Conservation (phyloP, 345 rosid genomes). For the Eutrema japonicum region DNA sequence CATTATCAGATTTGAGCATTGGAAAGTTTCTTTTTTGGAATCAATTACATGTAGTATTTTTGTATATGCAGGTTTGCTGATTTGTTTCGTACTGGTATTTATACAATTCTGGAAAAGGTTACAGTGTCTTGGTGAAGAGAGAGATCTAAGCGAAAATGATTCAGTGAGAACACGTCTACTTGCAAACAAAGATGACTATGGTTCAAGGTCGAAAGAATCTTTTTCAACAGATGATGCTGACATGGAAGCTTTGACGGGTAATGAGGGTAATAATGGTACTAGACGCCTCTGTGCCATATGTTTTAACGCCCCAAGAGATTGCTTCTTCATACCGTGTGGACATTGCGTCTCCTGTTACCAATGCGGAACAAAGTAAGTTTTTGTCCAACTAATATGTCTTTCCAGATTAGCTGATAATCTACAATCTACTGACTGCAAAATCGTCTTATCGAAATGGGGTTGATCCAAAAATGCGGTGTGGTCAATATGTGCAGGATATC, state of each 20-base stretch:
- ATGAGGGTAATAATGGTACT: slow-evolving; percentile 59
- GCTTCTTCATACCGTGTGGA: slow-evolving; percentile 93
- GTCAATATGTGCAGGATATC: slow-evolving; percentile 55
- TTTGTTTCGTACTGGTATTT: slow-evolving; percentile 52
- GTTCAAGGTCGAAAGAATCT: slow-evolving; percentile 73
- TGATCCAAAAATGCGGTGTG: neutral
- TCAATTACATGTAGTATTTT: neutral
- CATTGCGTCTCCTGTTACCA: slow-evolving; percentile 81
- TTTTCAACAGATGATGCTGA: slow-evolving; percentile 59
- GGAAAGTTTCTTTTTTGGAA: neutral
- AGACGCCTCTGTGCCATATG: slow-evolving; percentile 83
- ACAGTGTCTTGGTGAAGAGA: slow-evolving; percentile 36
- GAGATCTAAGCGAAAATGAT: slow-evolving; percentile 25
- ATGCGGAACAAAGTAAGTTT: slow-evolving; percentile 62
- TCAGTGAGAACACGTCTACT: slow-evolving; percentile 56
- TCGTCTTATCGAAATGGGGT: neutral
- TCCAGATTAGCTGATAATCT: neutral
- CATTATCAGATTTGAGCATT: slow-evolving; percentile 2
- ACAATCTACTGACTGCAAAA: neutral
- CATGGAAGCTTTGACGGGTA: slow-evolving; percentile 50
- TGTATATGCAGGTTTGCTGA: slow-evolving; percentile 55
- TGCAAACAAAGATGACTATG: slow-evolving; percentile 65
- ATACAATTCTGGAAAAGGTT: slow-evolving; percentile 57
- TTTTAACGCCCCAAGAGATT: slow-evolving; percentile 85
- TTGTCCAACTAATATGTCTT: neutral